phyloP scores from a whole-genome alignment of 2,329 filamentous ascomycete genomes.

The Aspergillus pseudoterreus region DNA sequence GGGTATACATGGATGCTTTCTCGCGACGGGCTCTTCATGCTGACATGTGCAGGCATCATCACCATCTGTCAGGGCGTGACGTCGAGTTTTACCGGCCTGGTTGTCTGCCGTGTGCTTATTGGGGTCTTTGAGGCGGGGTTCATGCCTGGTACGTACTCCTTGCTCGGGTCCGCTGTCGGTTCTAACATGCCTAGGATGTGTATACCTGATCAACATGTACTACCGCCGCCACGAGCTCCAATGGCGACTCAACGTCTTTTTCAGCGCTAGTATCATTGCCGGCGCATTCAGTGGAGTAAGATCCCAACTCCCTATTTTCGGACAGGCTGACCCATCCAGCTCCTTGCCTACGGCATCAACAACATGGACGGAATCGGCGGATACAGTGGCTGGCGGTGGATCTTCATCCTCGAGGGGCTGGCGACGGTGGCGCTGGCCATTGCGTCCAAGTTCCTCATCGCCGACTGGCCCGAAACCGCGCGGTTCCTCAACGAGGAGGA shows the following conservation, averaged over 20 bases:
- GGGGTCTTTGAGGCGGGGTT: conserved; percentile 38
- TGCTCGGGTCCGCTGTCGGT: background rate
- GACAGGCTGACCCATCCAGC: conserved; percentile 11
- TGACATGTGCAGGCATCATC: conserved; percentile 30
- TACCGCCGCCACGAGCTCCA: conserved; percentile 39
- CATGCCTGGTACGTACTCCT: conserved; percentile 27
- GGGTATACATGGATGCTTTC: conserved; percentile 22
- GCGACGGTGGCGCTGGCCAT: conserved; percentile 47
- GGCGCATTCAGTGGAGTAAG: conserved; percentile 39
- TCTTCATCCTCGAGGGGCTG: conserved; percentile 50
- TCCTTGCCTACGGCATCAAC: conserved; percentile 42
- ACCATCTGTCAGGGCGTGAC: conserved; percentile 44
- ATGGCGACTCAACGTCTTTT: conserved; percentile 35
- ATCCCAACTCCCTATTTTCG: background rate
- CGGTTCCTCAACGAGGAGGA: conserved; percentile 48
- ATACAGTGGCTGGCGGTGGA: conserved; percentile 44
- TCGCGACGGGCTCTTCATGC: background rate
- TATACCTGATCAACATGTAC: conserved; percentile 37
- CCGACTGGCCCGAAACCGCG: conserved; percentile 44
- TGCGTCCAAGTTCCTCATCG: conserved; percentile 48
- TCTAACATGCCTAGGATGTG: conserved; percentile 17
- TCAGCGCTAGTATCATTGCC: conserved; percentile 35
- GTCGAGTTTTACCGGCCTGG: conserved; percentile 36
- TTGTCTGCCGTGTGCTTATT: conserved; percentile 34
- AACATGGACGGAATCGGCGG: conserved; percentile 40